Base-by-base conservation (phyloP, 148 eudicot genomes). In the Polygonum maritimum region DNA sequence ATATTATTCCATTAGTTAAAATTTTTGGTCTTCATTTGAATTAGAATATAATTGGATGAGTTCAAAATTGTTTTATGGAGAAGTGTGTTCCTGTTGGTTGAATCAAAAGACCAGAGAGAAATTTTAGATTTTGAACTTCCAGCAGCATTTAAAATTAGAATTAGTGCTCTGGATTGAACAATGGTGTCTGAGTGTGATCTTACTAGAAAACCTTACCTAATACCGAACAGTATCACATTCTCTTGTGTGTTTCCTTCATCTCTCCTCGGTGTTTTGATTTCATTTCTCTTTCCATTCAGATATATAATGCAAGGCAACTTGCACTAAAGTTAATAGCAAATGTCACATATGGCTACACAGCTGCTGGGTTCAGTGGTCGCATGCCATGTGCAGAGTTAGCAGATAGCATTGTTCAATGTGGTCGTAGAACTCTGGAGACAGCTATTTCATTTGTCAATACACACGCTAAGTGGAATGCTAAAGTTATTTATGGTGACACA, bases 311-410 rank as follows among this genome's bases (percentile, higher is more conserved):
- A 33, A 88, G 98, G 77, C 98, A 92, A 75, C 97, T 95, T 84
- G 97, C 98, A 69, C 77, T 95, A 78, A 95, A 95, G 83, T 86
- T 95, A 77, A 95, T 95, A 85, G 89, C 94, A 48, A 95, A 95
- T 85, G 98, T 95, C 71, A 95, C 96, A 51, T 92, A 95, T 78
- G 98, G 98, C 58, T 95, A 95, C 77, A 90, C 97, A 74, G 98
- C 98, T 82, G 98, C 97, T 78, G 98, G 97, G 78, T 95, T 89
- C 82, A 92, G 98, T 79, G 98, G 98, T 69, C 97, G 97, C 71
- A 95, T 95, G 98, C 98, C 98, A 71, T 95, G 97, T 84, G 97
- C 98, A 83, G 98, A 92, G 83, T 85, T 95, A 65, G 98, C 97
- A 12, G 98, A 95, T 83, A 95, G 97, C 81, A 95, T 95, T 62